Percentiles rank a stretch among this genome's conserved stretches.
Evolutionary conservation across 2,329 filamentous ascomycete species (phyloP).

Genomic region (Aspergillus ochraceus): DNA sequence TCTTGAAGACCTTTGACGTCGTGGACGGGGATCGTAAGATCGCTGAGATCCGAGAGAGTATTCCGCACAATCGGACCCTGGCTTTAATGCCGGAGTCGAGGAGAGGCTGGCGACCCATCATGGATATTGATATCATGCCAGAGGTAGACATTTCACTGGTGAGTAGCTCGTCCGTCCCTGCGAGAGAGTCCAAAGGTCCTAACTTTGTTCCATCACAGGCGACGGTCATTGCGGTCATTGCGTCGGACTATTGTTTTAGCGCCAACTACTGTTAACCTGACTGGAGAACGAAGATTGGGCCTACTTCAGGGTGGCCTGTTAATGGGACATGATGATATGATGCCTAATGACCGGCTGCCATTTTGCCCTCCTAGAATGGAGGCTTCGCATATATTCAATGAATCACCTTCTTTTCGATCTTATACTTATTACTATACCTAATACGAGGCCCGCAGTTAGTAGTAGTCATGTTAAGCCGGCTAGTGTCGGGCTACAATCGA

Average conservation of each 20-base stretch:
- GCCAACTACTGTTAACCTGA: conserved; percentile 11
- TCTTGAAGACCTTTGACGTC: conserved; percentile 18
- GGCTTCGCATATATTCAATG: too few species aligned
- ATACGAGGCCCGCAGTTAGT: too few species aligned
- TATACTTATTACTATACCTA: not conserved
- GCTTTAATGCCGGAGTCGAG: conserved; percentile 18
- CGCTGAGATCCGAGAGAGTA: conserved; percentile 19
- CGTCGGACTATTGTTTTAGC: conserved; percentile 20
- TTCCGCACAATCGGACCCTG: conserved; percentile 18
- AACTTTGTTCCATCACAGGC: conserved; percentile 5
- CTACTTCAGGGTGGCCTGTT: not conserved
- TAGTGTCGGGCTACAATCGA: too few species aligned
- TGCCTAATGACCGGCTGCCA: not conserved
- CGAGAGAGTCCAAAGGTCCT: not conserved
- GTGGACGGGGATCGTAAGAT: conserved; percentile 24
- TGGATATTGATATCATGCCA: conserved; percentile 24
- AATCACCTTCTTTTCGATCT: not conserved
- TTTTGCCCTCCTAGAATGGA: not conserved
- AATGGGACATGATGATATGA: not conserved
- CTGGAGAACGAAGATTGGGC: too few species aligned
- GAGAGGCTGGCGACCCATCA: conserved; percentile 22
- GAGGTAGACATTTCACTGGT: conserved; percentile 28
- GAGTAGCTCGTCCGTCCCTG: conserved; percentile 1
- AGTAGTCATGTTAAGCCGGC: too few species aligned
- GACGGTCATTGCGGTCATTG: conserved; percentile 22